A percentile compares a stretch with the other conserved stretches of the same genome.
Evolutionary conservation across 352 stramenopile species (phyloP).

Genomic region (Pythium folliculosum): DNA sequence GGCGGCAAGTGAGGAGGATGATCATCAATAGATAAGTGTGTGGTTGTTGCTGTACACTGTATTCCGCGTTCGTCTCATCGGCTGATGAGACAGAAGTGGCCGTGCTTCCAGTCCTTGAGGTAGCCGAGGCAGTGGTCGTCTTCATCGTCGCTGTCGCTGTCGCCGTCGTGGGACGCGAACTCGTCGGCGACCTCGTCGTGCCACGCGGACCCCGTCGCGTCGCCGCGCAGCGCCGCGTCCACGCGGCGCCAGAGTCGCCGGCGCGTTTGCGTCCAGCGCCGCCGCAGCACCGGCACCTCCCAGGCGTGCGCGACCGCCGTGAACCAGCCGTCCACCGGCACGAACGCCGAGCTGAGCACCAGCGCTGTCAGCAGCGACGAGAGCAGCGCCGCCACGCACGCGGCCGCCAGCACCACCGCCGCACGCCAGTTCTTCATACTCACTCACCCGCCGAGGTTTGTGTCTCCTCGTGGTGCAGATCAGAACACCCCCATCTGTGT

Average conservation of each 20-base stretch:
- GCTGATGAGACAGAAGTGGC: slow-evolving; percentile 56
- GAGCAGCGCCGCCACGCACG: slow-evolving; percentile 25
- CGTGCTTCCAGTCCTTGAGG: slow-evolving; percentile 43
- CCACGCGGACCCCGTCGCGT: slow-evolving; percentile 5
- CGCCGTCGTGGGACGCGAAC: slow-evolving; percentile 2
- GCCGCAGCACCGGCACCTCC: slow-evolving; percentile 10
- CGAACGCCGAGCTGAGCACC: slow-evolving; percentile 25
- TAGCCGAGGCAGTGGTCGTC: slow-evolving; percentile 47
- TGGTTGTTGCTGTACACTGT: background rate
- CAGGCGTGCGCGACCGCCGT: slow-evolving; percentile 3
- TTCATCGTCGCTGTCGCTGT: slow-evolving; percentile 9
- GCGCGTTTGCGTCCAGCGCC: slow-evolving; percentile 9
- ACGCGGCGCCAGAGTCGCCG: slow-evolving; percentile 18
- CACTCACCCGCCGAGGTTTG: background rate
- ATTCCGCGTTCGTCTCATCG: slow-evolving; percentile 23
- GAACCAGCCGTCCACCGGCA: slow-evolving; percentile 25
- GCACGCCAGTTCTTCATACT: slow-evolving; percentile 25
- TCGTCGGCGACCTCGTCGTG: slow-evolving; percentile 10
- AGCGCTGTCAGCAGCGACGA: slow-evolving; percentile 17
- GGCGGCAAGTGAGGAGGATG: slow-evolving; percentile 24
- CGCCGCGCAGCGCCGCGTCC: slow-evolving; percentile 19
- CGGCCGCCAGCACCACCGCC: slow-evolving; percentile 15
- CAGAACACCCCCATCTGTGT: background rate
- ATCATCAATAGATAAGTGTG: slow-evolving; percentile 12
- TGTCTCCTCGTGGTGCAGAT: slow-evolving; percentile 15